Evolutionary conservation across 495 filamentous ascomycete genomes (phyloP).

Genomic region (Trichoderma reesei): DNA sequence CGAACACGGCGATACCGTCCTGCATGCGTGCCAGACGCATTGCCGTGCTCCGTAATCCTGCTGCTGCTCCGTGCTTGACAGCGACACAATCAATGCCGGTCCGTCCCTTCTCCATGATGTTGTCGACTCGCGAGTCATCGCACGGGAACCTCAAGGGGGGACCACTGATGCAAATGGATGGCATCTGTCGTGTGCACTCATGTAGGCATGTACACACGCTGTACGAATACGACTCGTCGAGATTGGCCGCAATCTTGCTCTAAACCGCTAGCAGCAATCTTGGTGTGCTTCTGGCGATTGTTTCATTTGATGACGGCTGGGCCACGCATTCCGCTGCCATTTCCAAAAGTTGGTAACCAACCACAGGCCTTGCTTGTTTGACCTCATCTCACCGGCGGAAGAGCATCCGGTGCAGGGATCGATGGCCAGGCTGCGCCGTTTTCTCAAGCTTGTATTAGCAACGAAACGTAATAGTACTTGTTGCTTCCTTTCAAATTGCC

Average conservation of each 20-base stretch:
- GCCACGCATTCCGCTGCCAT: not conserved
- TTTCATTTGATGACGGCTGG: slow-evolving; percentile 3
- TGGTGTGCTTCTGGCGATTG: not conserved
- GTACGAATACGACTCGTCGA: not conserved
- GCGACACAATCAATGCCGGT: not conserved
- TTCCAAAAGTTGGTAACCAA: slow-evolving; percentile 5
- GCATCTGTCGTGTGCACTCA: not conserved
- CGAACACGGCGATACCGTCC: slow-evolving; percentile 4
- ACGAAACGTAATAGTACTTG: not conserved
- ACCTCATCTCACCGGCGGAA: not conserved
- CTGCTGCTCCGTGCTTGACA: not conserved
- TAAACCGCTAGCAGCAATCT: not conserved
- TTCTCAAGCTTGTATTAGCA: not conserved
- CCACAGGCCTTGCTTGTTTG: not conserved
- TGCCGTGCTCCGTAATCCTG: not conserved
- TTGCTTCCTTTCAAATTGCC: not conserved
- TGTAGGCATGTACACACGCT: not conserved
- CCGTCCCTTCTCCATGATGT: not conserved
- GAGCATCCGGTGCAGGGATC: not conserved
- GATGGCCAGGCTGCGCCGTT: not conserved
- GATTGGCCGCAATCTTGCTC: not conserved
- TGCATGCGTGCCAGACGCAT: not conserved
- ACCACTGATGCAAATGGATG: not conserved
- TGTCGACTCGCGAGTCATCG: not conserved
- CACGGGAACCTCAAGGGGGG: not conserved